Evolutionary conservation across 352 stramenopile species (phyloP).

Genomic region (Phytophthora palmivora): DNA sequence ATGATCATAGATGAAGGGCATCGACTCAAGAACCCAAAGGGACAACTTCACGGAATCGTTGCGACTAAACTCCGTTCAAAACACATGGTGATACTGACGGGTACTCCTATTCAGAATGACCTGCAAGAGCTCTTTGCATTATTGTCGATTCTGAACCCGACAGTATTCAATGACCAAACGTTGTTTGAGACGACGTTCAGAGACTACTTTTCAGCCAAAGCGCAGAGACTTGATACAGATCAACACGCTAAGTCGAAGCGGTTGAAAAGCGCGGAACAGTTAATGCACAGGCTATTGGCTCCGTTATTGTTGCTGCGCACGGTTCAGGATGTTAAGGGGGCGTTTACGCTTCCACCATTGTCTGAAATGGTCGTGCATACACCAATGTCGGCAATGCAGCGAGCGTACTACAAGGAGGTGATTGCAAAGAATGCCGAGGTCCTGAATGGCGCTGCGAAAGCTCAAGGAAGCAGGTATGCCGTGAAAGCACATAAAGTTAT

Average conservation of each 20-base stretch:
- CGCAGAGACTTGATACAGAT: conserved; percentile 45
- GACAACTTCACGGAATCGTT: conserved; percentile 61
- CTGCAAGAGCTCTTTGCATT: conserved; percentile 86
- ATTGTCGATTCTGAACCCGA: conserved; percentile 84
- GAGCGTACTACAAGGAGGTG: conserved; percentile 84
- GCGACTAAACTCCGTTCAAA: conserved; percentile 41
- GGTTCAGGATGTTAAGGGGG: conserved; percentile 69
- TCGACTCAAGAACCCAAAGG: conserved; percentile 86
- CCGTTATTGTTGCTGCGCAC: conserved; percentile 73
- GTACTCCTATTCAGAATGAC: conserved; percentile 90
- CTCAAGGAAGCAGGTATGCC: conserved; percentile 31
- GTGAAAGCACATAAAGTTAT: neutral
- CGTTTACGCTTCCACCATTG: conserved; percentile 73
- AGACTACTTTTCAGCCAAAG: conserved; percentile 75
- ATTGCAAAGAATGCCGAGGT: conserved; percentile 68
- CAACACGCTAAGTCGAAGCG: conserved; percentile 29
- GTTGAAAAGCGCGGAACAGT: conserved; percentile 40
- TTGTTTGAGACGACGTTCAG: conserved; percentile 63
- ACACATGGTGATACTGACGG: conserved; percentile 75
- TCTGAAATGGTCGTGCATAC: conserved; percentile 85
- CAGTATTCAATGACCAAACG: conserved; percentile 74
- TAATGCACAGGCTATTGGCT: conserved; percentile 67
- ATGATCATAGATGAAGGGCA: conserved; percentile 91
- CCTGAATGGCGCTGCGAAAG: conserved; percentile 54
- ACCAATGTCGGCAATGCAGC: conserved; percentile 78